Evolutionary conservation across 257 asterid species (phyloP).

Genomic region (Fraxinus pennsylvanica): DNA sequence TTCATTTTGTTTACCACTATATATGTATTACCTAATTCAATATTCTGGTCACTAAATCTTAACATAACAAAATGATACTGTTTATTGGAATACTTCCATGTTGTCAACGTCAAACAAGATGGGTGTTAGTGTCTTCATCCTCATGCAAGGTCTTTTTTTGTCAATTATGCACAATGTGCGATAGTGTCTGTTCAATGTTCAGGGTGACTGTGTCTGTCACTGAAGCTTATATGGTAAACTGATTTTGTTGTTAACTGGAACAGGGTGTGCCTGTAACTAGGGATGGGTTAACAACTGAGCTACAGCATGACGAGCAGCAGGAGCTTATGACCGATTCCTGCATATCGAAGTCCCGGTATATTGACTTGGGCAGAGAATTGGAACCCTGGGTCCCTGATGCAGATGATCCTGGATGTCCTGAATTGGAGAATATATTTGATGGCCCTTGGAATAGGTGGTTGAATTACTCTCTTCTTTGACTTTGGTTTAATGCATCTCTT

Average conservation of each 20-base stretch:
- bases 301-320: constrained; percentile 63
- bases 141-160: constrained; percentile 13
- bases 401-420: constrained; percentile 67
- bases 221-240: constrained; percentile 3
- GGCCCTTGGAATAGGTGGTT: constrained; percentile 78
- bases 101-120: background rate
- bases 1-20: constrained; percentile 12
- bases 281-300: constrained; percentile 61
- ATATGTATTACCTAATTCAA: background rate
- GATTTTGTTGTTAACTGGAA: constrained; percentile 31
- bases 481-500: constrained; percentile 16
- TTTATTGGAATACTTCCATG: background rate
- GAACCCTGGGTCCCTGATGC: constrained; percentile 95
- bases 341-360: constrained; percentile 75
- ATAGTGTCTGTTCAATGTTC: background rate
- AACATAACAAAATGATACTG: background rate
- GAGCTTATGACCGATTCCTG: constrained; percentile 88
- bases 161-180: constrained; percentile 19
- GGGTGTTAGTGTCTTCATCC: background rate
- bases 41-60: background rate
- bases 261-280: constrained; percentile 76
- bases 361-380: constrained; percentile 71
- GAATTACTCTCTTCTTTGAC: constrained; percentile 14
- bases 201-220: background rate
- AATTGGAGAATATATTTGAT: constrained; percentile 79